These are phyloP conservation scores for Pichia kudriavzevii DNA, from an alignment of 1,139 yeast species.

Conservation along the genomic window DNA sequence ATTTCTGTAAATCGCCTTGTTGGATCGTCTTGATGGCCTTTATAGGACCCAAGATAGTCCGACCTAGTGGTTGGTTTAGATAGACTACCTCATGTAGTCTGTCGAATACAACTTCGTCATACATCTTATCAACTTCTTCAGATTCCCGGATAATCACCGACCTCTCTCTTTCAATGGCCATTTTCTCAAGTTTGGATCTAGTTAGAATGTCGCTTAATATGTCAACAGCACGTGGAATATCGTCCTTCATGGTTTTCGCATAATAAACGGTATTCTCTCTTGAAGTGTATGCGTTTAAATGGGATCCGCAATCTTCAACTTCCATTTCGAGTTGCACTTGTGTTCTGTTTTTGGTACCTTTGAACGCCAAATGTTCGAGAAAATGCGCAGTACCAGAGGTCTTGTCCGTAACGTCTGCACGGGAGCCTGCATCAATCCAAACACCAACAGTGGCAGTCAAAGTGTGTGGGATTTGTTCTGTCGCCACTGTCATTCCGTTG, in stretches of 20 bases:
- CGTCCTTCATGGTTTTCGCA: constrained; percentile 76
- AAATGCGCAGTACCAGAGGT: constrained; percentile 96
- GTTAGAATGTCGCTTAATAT: constrained; percentile 86
- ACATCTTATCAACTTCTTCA: constrained; percentile 97
- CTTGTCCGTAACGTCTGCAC: constrained; percentile 78
- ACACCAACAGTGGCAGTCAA: constrained; percentile 96
- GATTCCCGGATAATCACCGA: constrained; percentile 94
- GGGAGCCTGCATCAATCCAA: constrained; percentile 95
- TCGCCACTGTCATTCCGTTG: constrained; percentile 91
- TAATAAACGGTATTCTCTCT: constrained; percentile 96
- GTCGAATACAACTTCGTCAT: constrained; percentile 96
- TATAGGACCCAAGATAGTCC: constrained; percentile 95
- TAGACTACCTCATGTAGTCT: constrained; percentile 90
- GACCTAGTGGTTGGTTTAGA: constrained; percentile 86
- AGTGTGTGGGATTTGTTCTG: constrained; percentile 81
- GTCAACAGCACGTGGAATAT: constrained; percentile 80
- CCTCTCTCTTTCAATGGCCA: constrained; percentile 90
- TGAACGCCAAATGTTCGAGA: constrained; percentile 90
- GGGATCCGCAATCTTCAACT: constrained; percentile 94
- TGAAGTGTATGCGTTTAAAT: constrained; percentile 93
- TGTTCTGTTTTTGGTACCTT: constrained; percentile 80
- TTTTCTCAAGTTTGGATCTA: constrained; percentile 68
- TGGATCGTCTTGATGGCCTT: constrained; percentile 77
- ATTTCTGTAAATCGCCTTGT: constrained; percentile 66
- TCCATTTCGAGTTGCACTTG: constrained; percentile 84